Evolutionary conservation across 2,329 filamentous ascomycete species (phyloP), one percentile per base, ranked within the genome.

Genomic region (Pseudogymnoascus sp.): DNA sequence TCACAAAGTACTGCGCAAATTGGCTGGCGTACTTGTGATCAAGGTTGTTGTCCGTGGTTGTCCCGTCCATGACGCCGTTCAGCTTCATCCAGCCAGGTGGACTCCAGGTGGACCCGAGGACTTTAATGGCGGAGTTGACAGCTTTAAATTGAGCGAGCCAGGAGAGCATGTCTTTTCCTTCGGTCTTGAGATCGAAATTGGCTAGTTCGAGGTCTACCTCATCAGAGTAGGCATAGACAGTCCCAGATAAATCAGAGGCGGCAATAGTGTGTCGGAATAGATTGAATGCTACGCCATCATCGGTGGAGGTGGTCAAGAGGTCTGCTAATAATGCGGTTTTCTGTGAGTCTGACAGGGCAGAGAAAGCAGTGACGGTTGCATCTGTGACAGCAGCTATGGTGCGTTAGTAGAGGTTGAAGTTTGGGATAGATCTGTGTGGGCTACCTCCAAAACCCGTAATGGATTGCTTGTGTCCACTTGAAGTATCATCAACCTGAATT

Each of bases 51-150:
- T 76, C 75, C 66, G 72, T 68, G 9, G 71, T 73, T 36, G 71
- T 72, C 29, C 71, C 73, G 8, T 68, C 72, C 17, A 76, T 64
- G 29, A 67, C 68, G 6, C 69, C 63, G 62, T 77, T 72, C 26
- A 73, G 65, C 58, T 60, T 39, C 76, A 77, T 77, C 75, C 75
- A 77, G 0, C 71, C 75, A 1, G 76, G 75, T 0, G 76, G 71
- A 17, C 71, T 70, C 75, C 75, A 77, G 1, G 74, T 68, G 6
- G 72, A 73, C 1, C 75, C 75, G 8, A 77, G 60, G 44, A 77
- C 69, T 9, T 71, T 74, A 47, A 75, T 59, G n/a, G 67, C 65
- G 9, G 74, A 67, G 54, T 75, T 71, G 13, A 76, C 65, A 9
- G 61, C 44, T 58, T 72, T 69, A 69, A 77, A 74, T 33, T 72